A percentile compares a stretch with the other conserved stretches of the same genome.
phyloP scores from a whole-genome alignment of 164 flowering plant genomes.

The Chloranthus sessilifolius region DNA sequence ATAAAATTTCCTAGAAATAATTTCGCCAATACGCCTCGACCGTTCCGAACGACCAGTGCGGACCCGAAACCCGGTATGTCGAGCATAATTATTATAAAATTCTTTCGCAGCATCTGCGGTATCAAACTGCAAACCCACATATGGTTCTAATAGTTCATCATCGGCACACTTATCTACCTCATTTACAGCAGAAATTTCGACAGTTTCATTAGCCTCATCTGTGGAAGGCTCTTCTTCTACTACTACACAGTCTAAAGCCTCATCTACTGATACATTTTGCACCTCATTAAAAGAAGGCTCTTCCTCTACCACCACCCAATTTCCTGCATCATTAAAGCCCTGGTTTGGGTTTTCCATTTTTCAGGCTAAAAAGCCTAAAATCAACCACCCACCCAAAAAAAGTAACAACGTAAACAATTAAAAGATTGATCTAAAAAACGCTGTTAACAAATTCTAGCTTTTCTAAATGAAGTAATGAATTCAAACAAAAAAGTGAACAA shows the following conservation, averaged over 20 bases:
- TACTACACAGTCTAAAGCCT: not conserved
- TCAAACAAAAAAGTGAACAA: too few species aligned
- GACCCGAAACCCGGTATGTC: slow-evolving; percentile 10
- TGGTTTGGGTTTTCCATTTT: too few species aligned
- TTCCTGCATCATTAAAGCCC: too few species aligned
- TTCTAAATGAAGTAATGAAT: too few species aligned
- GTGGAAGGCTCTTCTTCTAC: not conserved
- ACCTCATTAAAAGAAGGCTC: too few species aligned
- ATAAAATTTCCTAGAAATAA: slow-evolving; percentile 6
- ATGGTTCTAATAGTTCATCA: slow-evolving; percentile 5
- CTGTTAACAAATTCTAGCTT: too few species aligned
- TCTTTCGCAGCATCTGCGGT: slow-evolving; percentile 5
- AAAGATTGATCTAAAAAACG: too few species aligned
- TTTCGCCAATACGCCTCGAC: slow-evolving; percentile 9
- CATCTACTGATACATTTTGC: too few species aligned
- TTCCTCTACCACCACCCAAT: too few species aligned
- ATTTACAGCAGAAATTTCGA: not conserved
- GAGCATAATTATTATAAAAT: slow-evolving; percentile 15
- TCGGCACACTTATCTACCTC: slow-evolving; percentile 2
- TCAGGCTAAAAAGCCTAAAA: too few species aligned
- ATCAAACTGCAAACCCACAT: slow-evolving; percentile 17
- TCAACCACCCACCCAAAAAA: too few species aligned
- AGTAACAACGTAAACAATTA: too few species aligned
- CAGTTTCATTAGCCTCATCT: not conserved
- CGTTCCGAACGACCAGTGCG: slow-evolving; percentile 8